Evolutionary conservation across 305 asterid species (phyloP), one percentile per base, ranked within the genome.

Genomic region (Fraxinus ornus): DNA sequence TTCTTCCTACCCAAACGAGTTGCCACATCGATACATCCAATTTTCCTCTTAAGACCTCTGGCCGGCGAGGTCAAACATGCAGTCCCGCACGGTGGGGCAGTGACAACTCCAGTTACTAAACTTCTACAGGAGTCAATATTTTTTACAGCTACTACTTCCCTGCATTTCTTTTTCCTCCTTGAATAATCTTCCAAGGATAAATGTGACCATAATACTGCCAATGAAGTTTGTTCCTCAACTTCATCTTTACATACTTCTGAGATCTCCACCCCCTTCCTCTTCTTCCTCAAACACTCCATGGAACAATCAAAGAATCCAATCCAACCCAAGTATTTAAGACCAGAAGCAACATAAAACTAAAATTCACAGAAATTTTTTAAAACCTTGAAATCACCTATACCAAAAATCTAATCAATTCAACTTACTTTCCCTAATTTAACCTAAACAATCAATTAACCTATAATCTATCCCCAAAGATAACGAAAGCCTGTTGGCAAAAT

Each of bases 11-110:
- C 97, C 86, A 94, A 86, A 30, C 93, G 88, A 39, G 97, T 92
- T 0, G 94, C 93, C 12, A 91, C 77, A 81, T 94, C 98, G 78
- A 94, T 92, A 80, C 98, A 94, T 26, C 98, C 98, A 6, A 94
- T 94, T 90, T 94, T 94, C 83, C 98, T 91, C 88, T 94, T 94
- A 79, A 94, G 92, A 76, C 98, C 98, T 75, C 98, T 88, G 41
- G 93, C 85, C 0, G 92, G 89, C 52, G 79, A 86, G 78, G 86
- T 89, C 78, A 88, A 82, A 21, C 87, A 76, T 6, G 91, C 85
- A 5, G 90, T 83, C 77, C 93, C 94, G 78, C 92, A 91, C 9
- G 92, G 91, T 0, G 98, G 98, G 32, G 96, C 98, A 78, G 97
- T 94, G 30, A 86, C 92, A 78, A 88, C 94, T 57, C 91, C 95